Percentiles rank a stretch among this genome's conserved stretches.
Conservation (phyloP, 306 rosid species). For the Pyrus betulifolia region DNA sequence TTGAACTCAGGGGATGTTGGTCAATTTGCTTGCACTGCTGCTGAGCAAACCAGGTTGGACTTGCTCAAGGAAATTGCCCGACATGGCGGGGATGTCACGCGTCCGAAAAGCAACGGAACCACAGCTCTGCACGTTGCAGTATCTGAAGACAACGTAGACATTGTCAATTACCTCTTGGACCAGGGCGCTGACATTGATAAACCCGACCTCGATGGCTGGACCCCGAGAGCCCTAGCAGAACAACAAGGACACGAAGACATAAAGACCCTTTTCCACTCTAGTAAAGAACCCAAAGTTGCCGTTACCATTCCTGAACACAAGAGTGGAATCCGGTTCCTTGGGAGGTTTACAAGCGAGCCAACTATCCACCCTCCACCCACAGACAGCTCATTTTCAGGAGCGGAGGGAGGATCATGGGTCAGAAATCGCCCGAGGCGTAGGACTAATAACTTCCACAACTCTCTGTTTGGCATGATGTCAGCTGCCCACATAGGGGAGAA, state of each 20-base stretch:
- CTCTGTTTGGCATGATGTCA: slow-evolving; percentile 75
- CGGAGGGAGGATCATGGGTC: slow-evolving; percentile 37
- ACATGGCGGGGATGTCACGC: slow-evolving; percentile 58
- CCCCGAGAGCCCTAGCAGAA: slow-evolving; percentile 67
- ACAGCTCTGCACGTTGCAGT: slow-evolving; percentile 85
- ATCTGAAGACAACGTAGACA: slow-evolving; percentile 50
- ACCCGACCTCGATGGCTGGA: slow-evolving; percentile 59
- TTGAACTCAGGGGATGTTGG: slow-evolving; percentile 51
- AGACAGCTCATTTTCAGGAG: slow-evolving; percentile 29
- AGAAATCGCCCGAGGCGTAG: slow-evolving; percentile 56
- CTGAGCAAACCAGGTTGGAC: slow-evolving; percentile 48
- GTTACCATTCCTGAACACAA: slow-evolving; percentile 27
- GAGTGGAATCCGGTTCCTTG: slow-evolving; percentile 36
- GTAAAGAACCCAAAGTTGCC: slow-evolving; percentile 21
- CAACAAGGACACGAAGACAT: slow-evolving; percentile 77
- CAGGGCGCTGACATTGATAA: slow-evolving; percentile 61
- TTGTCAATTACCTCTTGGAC: slow-evolving; percentile 54
- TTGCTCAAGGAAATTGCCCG: slow-evolving; percentile 48
- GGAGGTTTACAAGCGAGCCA: slow-evolving; percentile 72
- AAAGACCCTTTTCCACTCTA: slow-evolving; percentile 43
- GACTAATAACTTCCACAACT: slow-evolving; percentile 59
- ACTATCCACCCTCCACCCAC: slow-evolving; percentile 34
- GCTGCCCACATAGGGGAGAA: slow-evolving; percentile 49
- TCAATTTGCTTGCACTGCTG: slow-evolving; percentile 56
- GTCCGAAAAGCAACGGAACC: slow-evolving; percentile 30